Base-by-base conservation (phyloP, 257 asterid species). In the Capsicum rhomboideum region DNA sequence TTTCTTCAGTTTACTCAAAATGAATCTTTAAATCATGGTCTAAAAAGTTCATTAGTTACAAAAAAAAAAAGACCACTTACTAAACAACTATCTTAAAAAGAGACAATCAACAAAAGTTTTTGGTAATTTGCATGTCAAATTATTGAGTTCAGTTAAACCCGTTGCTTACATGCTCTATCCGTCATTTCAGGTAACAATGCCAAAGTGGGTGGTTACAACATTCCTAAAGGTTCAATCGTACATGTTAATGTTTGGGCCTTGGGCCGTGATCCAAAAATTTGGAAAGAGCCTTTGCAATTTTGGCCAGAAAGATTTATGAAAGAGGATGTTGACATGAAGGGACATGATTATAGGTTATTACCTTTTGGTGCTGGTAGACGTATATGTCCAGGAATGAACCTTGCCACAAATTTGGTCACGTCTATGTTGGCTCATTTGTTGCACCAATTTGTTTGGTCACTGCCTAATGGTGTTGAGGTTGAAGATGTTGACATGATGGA, bases 331-430 rank as follows among this genome's bases (percentile, higher is more conserved):
- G 97, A 94, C 83, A 93, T 94, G 92, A 94, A 91, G 91, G 98
- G 97, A 0, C 93, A 91, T 9, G 97, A 93, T 14, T 94, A 86
- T 50, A 84, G 94, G 85, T 86, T 94, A 2, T 91, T 94, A 21
- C 97, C 95, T 0, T 94, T 93, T 6, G 97, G 98, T 16, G 91
- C 98, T 2, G 98, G 97, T 13, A 89, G 98, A 81, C 87, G 98
- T 8, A 82, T 91, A 11, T 94, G 97, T 88, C 98, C 97, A 0
- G 97, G 97, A 0, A 94, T 96, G n/a, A 96, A 94, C 17, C 94
- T 94, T 10, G 98, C 93, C 1, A 91, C 92, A 26, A 84, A 87
- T 79, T 82, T 94, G 86, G 93, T 90, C 54, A 89, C 89, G 0
- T 94, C 98, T 4, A 89, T 89, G 93, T 37, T 94, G 87, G 98